Conservation (phyloP, 1,284 basidiomycete genomes). For the Malassezia equina region DNA sequence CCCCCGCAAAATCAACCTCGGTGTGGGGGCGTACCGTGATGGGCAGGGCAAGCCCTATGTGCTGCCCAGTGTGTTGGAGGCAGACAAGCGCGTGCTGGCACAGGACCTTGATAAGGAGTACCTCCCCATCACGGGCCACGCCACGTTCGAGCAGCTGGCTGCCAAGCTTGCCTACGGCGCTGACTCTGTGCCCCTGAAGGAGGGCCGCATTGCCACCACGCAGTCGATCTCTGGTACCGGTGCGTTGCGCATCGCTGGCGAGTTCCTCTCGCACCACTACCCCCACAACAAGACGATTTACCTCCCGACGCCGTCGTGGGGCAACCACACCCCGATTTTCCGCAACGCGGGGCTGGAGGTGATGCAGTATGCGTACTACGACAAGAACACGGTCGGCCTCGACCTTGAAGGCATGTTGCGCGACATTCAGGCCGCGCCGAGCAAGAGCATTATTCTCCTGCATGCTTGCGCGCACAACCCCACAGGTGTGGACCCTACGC, state of each 20-base stretch:
- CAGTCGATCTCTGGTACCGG: slow-evolving; percentile 98
- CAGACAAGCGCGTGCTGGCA: slow-evolving; percentile 65
- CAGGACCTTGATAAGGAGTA: slow-evolving; percentile 89
- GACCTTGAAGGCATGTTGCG: slow-evolving; percentile 47
- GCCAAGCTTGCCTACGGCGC: slow-evolving; percentile 85
- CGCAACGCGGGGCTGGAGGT: slow-evolving; percentile 87
- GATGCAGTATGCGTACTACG: slow-evolving; percentile 62
- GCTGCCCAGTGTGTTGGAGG: slow-evolving; percentile 60
- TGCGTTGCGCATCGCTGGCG: slow-evolving; percentile 88
- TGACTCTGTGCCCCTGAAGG: slow-evolving; percentile 58
- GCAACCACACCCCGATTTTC: slow-evolving; percentile 71
- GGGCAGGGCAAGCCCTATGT: slow-evolving; percentile 50
- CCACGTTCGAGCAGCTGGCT: slow-evolving; percentile 78
- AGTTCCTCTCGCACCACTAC: slow-evolving; percentile 77
- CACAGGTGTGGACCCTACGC: slow-evolving; percentile 49
- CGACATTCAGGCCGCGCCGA: slow-evolving; percentile 50
- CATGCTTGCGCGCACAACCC: slow-evolving; percentile 55
- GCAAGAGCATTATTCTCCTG: slow-evolving; percentile 52
- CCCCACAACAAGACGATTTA: slow-evolving; percentile 81
- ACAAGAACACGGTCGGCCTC: slow-evolving; percentile 48
- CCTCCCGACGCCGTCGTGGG: slow-evolving; percentile 90
- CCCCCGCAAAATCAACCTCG: slow-evolving; percentile 78
- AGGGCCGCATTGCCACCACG: slow-evolving; percentile 66
- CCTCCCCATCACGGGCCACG: slow-evolving; percentile 84
- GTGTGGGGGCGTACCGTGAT: slow-evolving; percentile 53